These are phyloP conservation scores for Pachyrhizus erosus DNA, from an alignment of 306 rosid genomes.

Conservation along the genomic window DNA sequence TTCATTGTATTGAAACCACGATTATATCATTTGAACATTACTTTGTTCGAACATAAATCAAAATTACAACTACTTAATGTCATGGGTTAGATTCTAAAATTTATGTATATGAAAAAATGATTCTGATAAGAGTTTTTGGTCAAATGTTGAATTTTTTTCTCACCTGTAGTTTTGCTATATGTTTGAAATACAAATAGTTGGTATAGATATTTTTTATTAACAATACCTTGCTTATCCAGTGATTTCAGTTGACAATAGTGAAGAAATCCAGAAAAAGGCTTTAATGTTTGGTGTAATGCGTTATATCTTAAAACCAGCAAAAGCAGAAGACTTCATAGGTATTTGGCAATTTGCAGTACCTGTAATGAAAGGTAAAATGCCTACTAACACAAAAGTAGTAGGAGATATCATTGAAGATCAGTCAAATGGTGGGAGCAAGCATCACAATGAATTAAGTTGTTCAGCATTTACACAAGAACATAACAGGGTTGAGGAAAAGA, in stretches of 20 bases:
- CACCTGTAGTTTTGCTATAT: not conserved
- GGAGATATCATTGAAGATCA: not conserved
- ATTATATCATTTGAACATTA: not conserved
- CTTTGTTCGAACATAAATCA: not conserved
- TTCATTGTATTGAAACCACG: not conserved
- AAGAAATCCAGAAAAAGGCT: not conserved
- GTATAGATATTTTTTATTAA: not conserved
- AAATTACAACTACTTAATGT: not conserved
- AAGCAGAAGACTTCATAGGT: not conserved
- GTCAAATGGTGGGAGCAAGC: not conserved
- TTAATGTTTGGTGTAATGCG: not conserved
- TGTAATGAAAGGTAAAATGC: not conserved
- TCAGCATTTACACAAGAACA: not conserved
- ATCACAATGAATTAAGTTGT: not conserved
- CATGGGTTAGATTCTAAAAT: not conserved
- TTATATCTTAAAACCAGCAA: not conserved
- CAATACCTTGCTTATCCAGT: not conserved
- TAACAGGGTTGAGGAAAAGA: not conserved
- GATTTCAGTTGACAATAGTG: not conserved
- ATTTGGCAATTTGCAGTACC: not conserved
- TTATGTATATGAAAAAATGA: not conserved
- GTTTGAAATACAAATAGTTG: not conserved
- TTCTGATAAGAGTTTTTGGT: not conserved
- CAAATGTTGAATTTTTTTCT: not conserved
- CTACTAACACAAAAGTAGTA: not conserved